Evolutionary conservation across 1,284 basidiomycete species (phyloP).

Genomic region (Blastosporella zonata): DNA sequence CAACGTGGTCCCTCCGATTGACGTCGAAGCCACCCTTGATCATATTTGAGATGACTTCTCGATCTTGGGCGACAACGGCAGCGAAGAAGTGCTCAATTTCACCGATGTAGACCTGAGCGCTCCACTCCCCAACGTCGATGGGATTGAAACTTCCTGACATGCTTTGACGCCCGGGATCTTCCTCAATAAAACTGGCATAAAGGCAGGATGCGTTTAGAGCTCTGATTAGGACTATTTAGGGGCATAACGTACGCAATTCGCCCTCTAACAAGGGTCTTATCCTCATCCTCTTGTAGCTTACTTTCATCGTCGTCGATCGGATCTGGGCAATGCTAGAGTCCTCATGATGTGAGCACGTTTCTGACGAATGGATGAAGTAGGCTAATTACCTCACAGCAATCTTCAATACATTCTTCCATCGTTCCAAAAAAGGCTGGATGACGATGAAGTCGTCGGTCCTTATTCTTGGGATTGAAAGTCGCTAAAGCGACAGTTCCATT

Average conservation of each 20-base stretch:
- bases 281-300: conserved; percentile 47
- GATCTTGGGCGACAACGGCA: conserved; percentile 46
- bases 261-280: conserved; percentile 50
- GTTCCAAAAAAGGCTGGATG: conserved; percentile 63
- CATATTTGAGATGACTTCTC: conserved; percentile 34
- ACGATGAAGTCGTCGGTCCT: conserved; percentile 53
- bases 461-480: conserved; percentile 60
- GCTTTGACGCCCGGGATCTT: conserved; percentile 57
- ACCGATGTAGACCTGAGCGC: conserved; percentile 54
- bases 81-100: conserved; percentile 50
- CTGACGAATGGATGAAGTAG: not conserved
- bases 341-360: not conserved
- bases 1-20: conserved; percentile 55
- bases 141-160: conserved; percentile 63
- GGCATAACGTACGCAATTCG: conserved; percentile 41
- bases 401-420: conserved; percentile 51
- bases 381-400: conserved; percentile 53
- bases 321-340: conserved; percentile 44
- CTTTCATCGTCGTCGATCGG: conserved; percentile 51
- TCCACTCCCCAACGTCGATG: conserved; percentile 65
- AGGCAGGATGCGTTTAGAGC: not conserved
- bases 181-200: conserved; percentile 46
- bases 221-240: not conserved
- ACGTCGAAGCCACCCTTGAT: conserved; percentile 42
- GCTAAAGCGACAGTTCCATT: conserved; percentile 31